Conservation (phyloP, 371 early-diverging fungal genomes). For the Mortierella sp. region DNA sequence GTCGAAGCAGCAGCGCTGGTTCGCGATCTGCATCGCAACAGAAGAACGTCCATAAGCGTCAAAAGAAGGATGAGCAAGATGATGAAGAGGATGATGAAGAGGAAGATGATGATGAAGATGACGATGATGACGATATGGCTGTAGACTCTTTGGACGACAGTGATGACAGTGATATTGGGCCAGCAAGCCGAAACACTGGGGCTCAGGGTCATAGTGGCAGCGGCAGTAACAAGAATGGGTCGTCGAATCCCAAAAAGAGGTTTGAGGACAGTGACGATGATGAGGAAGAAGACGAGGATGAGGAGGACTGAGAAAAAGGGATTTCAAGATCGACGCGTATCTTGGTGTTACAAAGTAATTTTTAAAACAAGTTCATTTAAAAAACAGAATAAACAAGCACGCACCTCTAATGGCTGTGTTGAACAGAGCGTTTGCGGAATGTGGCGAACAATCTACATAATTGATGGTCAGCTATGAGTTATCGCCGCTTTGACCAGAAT, state of each 20-base stretch:
- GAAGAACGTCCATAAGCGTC: constrained; percentile 55
- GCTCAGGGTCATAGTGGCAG: constrained; percentile 4
- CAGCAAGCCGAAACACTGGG: constrained; percentile 21
- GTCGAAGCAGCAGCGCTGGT: constrained; percentile 51
- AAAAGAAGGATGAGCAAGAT: constrained; percentile 54
- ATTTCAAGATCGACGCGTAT: background rate
- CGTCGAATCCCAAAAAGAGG: constrained; percentile 27
- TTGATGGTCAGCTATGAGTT: too few species aligned
- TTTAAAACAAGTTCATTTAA: too few species aligned
- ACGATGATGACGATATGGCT: constrained; percentile 50
- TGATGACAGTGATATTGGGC: constrained; percentile 59
- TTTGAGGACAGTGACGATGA: constrained; percentile 39
- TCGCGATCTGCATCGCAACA: constrained; percentile 40
- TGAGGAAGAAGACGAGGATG: constrained; percentile 47
- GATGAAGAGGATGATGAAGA: constrained; percentile 59
- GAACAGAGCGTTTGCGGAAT: too few species aligned
- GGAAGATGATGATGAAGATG: constrained; percentile 50
- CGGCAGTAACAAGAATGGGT: constrained; percentile 21
- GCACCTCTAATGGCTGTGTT: too few species aligned
- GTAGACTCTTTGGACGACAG: constrained; percentile 51
- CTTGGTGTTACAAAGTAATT: background rate
- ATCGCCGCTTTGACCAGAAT: too few species aligned
- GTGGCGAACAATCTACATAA: too few species aligned
- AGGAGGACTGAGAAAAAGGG: constrained; percentile 27
- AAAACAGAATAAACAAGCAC: too few species aligned